A percentile compares a stretch with the other conserved stretches of the same genome.
Conservation (phyloP, 805 yeast species). For the Clavispora santaluciae region DNA sequence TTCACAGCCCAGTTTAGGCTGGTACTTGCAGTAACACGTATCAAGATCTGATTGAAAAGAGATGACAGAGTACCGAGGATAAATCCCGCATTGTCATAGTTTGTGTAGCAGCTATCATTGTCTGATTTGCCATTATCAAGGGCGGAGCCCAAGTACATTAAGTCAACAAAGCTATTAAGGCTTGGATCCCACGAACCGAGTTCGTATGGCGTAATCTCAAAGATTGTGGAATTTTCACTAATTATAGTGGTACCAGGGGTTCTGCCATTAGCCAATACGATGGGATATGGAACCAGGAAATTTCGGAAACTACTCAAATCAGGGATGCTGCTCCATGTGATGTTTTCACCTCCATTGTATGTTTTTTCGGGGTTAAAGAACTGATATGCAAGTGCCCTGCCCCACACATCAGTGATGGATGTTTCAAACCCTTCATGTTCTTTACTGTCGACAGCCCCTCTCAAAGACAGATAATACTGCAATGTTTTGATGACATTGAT, state of each 20-base stretch:
- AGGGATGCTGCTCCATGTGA: conserved; percentile 23
- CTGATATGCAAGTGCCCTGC: conserved; percentile 15
- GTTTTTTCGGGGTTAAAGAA: conserved; percentile 10
- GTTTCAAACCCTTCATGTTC: conserved; percentile 10
- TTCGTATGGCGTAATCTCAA: conserved; percentile 36
- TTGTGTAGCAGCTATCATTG: conserved; percentile 20
- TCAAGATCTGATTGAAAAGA: conserved; percentile 63
- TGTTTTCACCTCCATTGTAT: conserved; percentile 13
- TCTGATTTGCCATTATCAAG: conserved; percentile 18
- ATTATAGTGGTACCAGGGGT: conserved; percentile 56
- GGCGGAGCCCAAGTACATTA: conserved; percentile 27
- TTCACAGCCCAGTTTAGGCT: conserved; percentile 14
- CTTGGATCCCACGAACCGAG: conserved; percentile 42
- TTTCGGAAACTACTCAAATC: conserved; percentile 20
- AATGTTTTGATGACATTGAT: conserved; percentile 48
- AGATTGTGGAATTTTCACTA: conserved; percentile 60
- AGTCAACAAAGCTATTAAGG: conserved; percentile 25
- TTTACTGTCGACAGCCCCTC: conserved; percentile 11
- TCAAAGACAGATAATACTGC: conserved; percentile 8
- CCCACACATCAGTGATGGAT: conserved; percentile 17
- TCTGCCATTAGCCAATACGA: conserved; percentile 58
- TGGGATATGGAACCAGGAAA: conserved; percentile 63
- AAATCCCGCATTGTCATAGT: conserved; percentile 55
- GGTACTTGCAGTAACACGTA: conserved; percentile 46
- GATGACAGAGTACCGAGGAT: conserved; percentile 80